A percentile compares a stretch with the other conserved stretches of the same genome.
Conservation (phyloP, 345 rosid genomes). For the Dipteronia dyeriana region DNA sequence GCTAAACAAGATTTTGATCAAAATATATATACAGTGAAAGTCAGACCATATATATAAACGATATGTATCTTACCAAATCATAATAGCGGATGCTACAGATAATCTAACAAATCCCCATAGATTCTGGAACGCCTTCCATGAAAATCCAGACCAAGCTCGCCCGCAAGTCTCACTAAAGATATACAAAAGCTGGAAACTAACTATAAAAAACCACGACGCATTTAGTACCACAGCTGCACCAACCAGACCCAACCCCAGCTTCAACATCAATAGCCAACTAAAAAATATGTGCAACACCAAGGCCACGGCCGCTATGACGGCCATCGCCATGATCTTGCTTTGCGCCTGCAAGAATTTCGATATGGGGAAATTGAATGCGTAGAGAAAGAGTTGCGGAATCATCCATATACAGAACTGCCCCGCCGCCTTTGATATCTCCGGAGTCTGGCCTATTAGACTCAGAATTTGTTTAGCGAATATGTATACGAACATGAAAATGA, state of each 20-base stretch:
- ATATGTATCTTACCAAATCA: slow-evolving; percentile 67
- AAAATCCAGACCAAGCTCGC: slow-evolving; percentile 78
- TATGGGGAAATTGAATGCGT: slow-evolving; percentile 74
- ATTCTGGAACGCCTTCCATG: slow-evolving; percentile 71
- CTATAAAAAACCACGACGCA: slow-evolving; percentile 72
- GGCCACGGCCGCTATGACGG: slow-evolving; percentile 55
- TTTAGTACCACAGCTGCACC: slow-evolving; percentile 77
- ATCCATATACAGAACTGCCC: slow-evolving; percentile 76
- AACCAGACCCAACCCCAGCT: slow-evolving; percentile 66
- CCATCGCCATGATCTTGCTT: slow-evolving; percentile 90
- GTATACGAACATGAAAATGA: slow-evolving; percentile 53
- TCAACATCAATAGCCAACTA: slow-evolving; percentile 70
- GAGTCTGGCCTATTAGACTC: slow-evolving; percentile 66
- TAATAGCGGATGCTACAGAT: slow-evolving; percentile 86
- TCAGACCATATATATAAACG: too few species aligned
- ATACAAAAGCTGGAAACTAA: slow-evolving; percentile 49
- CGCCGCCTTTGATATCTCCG: slow-evolving; percentile 62
- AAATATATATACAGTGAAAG: too few species aligned
- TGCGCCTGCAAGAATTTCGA: slow-evolving; percentile 87
- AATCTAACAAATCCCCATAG: slow-evolving; percentile 69
- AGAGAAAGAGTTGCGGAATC: slow-evolving; percentile 87
- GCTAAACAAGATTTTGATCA: too few species aligned
- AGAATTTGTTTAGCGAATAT: slow-evolving; percentile 61
- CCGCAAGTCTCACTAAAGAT: slow-evolving; percentile 77
- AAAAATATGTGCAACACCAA: slow-evolving; percentile 56